Base-by-base conservation (phyloP, 1,284 basidiomycete species). In the Takashimella koratensis region DNA sequence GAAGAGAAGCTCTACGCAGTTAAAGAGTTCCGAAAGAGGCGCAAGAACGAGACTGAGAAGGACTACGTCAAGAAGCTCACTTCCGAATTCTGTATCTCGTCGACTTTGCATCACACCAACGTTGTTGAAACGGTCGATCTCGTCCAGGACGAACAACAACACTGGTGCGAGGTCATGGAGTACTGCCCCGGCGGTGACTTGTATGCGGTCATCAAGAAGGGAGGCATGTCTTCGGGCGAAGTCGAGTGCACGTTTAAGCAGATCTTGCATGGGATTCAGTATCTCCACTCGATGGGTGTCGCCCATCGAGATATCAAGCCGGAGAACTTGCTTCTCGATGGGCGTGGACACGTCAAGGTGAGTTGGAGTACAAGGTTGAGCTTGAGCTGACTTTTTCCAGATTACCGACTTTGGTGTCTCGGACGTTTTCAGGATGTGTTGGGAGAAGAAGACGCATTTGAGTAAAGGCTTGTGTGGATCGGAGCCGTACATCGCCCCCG, bases 111-210 rank as follows among this genome's bases (percentile, higher is more conserved):
- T 73, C 95, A 98, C 72, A 81, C 86, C 73, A 98, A 98, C 76
- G 84, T 98, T 67, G 94, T 98, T 68, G 95, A 98, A 80, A 98
- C 95, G 2, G 96, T 98, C 57, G 95, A 98, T 77, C 84, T 98
- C 61, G 89, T 98, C 23, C 95, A 98, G 71, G 95, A 98, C 76
- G 95, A 98, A 77, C 85, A 81, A 62, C 86, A 90, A 59, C 87
- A 93, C 70, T 98, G 95, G 95, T 98, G 95, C 73, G 95, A 98
- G 76, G 95, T 98, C 57, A 98, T 98, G 96, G 96, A 98, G 77
- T 98, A 94, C 72, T 97, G 95, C 75, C 90, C 91, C 2, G 95
- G 95, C 49, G 94, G 94, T 4, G 94, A 98, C 77, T 80, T 98
- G 30, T 98, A 98, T 71, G 93, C 92, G 22, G 93, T 93, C 36